Evolutionary conservation across 2,329 filamentous ascomycete genomes (phyloP).

Genomic region (Cladophialophora psammophila): DNA sequence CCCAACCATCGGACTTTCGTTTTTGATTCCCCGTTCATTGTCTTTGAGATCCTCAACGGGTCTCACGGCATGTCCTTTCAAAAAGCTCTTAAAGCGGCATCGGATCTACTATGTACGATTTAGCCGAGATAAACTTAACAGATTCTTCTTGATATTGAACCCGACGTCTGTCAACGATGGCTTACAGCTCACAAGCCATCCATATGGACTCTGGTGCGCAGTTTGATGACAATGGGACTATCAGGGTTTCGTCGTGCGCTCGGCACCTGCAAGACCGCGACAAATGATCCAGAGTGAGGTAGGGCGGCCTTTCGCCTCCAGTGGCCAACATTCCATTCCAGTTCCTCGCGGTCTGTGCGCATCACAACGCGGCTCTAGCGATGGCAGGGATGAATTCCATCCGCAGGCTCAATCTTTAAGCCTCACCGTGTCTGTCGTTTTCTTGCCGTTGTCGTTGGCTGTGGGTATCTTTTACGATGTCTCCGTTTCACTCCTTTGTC

Average conservation of each 20-base stretch:
- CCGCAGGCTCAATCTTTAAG: background rate
- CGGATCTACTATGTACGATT: no score
- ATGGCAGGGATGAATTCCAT: background rate
- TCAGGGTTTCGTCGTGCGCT: background rate
- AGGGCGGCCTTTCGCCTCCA: background rate
- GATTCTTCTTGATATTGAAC: no score
- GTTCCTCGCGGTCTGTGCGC: constrained; percentile 25
- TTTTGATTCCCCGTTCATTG: no score
- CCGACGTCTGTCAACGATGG: no score
- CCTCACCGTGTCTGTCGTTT: background rate
- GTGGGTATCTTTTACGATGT: constrained; percentile 19
- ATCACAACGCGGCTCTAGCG: constrained; percentile 29
- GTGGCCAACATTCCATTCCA: constrained; percentile 29
- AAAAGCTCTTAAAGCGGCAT: no score
- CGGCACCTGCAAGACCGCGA: background rate
- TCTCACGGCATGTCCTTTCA: no score
- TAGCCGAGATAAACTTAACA: no score
- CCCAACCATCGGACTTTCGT: no score
- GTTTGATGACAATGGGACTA: background rate
- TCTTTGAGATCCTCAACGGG: no score
- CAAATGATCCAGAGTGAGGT: background rate
- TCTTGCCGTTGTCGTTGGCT: background rate
- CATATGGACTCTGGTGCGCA: background rate
- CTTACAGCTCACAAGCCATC: no score
- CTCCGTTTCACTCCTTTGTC: constrained; percentile 20